Percentiles rank a stretch among this genome's conserved stretches.
Evolutionary conservation across 2,329 filamentous ascomycete genomes (phyloP).

Genomic region (Neospermospora avenae): DNA sequence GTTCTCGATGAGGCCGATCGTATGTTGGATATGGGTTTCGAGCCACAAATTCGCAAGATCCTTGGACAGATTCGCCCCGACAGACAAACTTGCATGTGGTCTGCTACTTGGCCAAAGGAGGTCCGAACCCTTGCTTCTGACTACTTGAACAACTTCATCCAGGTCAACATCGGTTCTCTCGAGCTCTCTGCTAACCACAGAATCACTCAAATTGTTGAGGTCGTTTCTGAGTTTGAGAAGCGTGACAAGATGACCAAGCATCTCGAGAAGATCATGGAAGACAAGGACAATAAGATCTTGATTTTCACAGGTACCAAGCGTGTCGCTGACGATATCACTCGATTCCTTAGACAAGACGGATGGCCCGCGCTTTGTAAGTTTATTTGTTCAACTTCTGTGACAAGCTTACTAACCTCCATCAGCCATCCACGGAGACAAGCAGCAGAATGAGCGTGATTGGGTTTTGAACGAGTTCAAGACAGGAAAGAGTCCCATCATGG

Average conservation of each 20-base stretch:
- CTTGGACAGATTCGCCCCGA: slow-evolving; percentile 96
- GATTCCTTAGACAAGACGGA: slow-evolving; percentile 94
- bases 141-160: slow-evolving; percentile 93
- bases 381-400: slow-evolving; percentile 41
- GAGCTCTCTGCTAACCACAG: slow-evolving; percentile 96
- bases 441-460: slow-evolving; percentile 99
- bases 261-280: slow-evolving; percentile 95
- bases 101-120: slow-evolving; percentile 98
- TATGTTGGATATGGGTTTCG: slow-evolving; percentile 99
- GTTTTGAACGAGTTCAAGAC: slow-evolving; percentile 99
- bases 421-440: slow-evolving; percentile 99
- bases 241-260: slow-evolving; percentile 97
- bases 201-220: slow-evolving; percentile 96
- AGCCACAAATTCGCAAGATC: slow-evolving; percentile 99
- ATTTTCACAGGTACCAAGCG: slow-evolving; percentile 94
- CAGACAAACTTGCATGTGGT: slow-evolving; percentile 99
- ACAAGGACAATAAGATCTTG: slow-evolving; percentile 90
- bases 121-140: slow-evolving; percentile 88
- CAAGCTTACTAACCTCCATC: slow-evolving; percentile 42
- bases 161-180: slow-evolving; percentile 97
- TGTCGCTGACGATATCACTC: slow-evolving; percentile 95
- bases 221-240: slow-evolving; percentile 95
- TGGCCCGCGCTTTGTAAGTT: slow-evolving; percentile 93
- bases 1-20: slow-evolving; percentile 98
- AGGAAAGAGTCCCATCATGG: slow-evolving; percentile 99